phyloP scores from a whole-genome alignment of 2,329 filamentous ascomycete genomes.

The Alternaria arborescens region DNA sequence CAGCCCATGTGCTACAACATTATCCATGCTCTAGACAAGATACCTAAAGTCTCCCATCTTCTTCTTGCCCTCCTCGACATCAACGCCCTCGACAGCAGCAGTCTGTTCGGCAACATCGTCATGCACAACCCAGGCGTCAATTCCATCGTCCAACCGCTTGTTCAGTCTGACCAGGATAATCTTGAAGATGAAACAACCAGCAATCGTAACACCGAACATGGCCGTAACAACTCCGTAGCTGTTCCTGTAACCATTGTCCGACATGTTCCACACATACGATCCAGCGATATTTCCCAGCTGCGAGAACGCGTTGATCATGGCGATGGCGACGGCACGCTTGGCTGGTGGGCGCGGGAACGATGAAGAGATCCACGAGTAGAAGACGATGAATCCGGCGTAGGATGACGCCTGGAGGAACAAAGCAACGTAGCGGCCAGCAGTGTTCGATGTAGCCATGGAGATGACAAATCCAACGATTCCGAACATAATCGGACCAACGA shows the following conservation, averaged over 20 bases:
- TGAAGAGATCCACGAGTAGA: slow-evolving; percentile 49
- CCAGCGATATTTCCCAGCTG: slow-evolving; percentile 59
- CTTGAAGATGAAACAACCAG: slow-evolving; percentile 56
- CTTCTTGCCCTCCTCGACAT: slow-evolving; percentile 39
- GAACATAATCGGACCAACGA: slow-evolving; percentile 55
- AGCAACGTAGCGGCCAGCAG: slow-evolving; percentile 45
- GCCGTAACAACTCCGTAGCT: slow-evolving; percentile 71
- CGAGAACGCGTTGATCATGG: slow-evolving; percentile 64
- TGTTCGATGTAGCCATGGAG: slow-evolving; percentile 42
- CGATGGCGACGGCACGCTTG: slow-evolving; percentile 68
- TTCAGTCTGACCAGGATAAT: slow-evolving; percentile 40
- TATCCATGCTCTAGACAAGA: slow-evolving; percentile 29
- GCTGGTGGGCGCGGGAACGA: slow-evolving; percentile 64
- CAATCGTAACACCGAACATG: slow-evolving; percentile 69
- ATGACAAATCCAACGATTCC: slow-evolving; percentile 58
- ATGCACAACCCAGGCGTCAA: slow-evolving; percentile 37
- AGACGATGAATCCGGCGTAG: slow-evolving; percentile 50
- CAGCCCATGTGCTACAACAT: not conserved
- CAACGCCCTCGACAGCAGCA: slow-evolving; percentile 38
- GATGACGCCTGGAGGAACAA: slow-evolving; percentile 52
- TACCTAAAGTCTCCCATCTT: slow-evolving; percentile 46
- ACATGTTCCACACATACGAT: slow-evolving; percentile 69
- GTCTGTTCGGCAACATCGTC: slow-evolving; percentile 44
- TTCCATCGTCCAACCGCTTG: slow-evolving; percentile 44
- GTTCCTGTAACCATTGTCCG: slow-evolving; percentile 68